Conservation (phyloP, 2,329 filamentous ascomycete species). For the Xylaria sp. region DNA sequence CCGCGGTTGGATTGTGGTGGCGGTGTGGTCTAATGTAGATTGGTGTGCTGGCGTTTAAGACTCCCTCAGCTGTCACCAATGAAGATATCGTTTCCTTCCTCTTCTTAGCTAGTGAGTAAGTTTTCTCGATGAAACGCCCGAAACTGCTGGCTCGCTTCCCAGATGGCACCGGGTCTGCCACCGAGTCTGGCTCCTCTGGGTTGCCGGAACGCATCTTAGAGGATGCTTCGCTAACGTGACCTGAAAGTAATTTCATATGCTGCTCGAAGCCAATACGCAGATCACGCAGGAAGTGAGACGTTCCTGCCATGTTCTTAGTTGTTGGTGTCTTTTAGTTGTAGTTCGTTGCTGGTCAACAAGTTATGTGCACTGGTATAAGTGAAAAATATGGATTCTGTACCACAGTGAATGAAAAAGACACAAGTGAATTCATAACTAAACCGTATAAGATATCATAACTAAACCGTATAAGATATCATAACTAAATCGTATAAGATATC, state of each 20-base stretch:
- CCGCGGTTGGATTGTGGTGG: constrained; percentile 8
- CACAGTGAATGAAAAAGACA: neutral
- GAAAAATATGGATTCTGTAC: neutral
- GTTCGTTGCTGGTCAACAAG: neutral
- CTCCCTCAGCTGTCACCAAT: neutral
- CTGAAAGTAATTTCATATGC: neutral
- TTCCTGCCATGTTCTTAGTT: neutral
- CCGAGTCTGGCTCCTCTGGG: too few species aligned
- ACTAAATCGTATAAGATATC: too few species aligned
- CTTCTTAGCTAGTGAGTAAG: constrained; percentile 11
- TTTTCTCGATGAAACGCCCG: constrained; percentile 23
- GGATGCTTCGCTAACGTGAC: neutral
- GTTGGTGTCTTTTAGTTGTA: neutral
- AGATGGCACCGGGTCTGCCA: neutral
- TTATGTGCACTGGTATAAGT: neutral
- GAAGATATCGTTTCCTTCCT: neutral
- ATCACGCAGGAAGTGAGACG: neutral
- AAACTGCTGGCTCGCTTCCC: constrained; percentile 15
- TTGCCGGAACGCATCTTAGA: constrained; percentile 18
- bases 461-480: constrained; percentile 16
- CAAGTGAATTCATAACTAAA: constrained; percentile 11
- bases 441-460: constrained; percentile 16
- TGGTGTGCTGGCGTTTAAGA: neutral
- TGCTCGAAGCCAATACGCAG: neutral
- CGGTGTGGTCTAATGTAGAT: constrained; percentile 6